These are phyloP conservation scores for Termitomyces sp. DNA, from an alignment of 768 basidiomycete species.

Conservation along the genomic window DNA sequence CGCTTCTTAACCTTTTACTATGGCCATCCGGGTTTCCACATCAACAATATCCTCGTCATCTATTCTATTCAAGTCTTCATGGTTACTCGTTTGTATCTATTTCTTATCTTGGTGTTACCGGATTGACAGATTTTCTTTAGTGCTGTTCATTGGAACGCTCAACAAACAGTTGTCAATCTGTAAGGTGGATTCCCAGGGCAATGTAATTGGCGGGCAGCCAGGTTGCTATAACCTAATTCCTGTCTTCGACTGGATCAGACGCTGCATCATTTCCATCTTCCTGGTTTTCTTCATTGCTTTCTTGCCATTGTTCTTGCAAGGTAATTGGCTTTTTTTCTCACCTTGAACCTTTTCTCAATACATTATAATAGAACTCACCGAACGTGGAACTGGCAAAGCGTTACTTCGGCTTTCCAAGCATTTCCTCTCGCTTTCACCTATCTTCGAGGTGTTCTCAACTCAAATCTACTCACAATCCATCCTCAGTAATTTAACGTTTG, in stretches of 20 bases:
- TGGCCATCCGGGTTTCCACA: conserved; percentile 98
- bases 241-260: conserved; percentile 97
- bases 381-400: conserved; percentile 94
- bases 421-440: conserved; percentile 93
- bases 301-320: conserved; percentile 94
- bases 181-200: conserved; percentile 74
- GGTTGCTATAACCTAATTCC: conserved; percentile 97
- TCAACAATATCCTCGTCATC: conserved; percentile 99
- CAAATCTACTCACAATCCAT: conserved; percentile 98
- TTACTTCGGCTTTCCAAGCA: conserved; percentile 93
- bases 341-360: background rate
- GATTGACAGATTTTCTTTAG: conserved; percentile 7
- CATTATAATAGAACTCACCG: conserved; percentile 72
- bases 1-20: conserved; percentile 99
- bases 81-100: conserved; percentile 72
- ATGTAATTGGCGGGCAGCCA: conserved; percentile 78
- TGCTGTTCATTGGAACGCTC: conserved; percentile 88
- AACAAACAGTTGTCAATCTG: conserved; percentile 93
- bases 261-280: conserved; percentile 96
- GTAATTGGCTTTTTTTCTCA: conserved; percentile 38
- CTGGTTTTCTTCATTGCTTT: conserved; percentile 99
- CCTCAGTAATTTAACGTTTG: conserved; percentile 93
- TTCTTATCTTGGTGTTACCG: background rate
- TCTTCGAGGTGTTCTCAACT: conserved; percentile 99
- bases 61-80: conserved; percentile 98